phyloP scores from a whole-genome alignment of 169 alveolate species.

The Plasmodium malariae region DNA sequence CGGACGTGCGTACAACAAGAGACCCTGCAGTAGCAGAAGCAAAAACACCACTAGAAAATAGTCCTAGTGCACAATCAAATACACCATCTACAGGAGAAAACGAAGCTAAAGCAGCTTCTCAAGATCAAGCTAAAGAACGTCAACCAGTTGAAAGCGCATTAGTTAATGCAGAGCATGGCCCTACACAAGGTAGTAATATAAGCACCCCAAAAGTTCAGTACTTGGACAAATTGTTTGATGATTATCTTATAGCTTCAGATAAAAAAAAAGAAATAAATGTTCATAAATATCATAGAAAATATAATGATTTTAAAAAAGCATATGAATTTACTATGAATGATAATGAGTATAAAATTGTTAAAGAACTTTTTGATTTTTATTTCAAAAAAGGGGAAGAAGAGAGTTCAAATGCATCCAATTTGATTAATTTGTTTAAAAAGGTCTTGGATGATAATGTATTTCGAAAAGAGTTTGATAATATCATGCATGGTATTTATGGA shows the following conservation, averaged over 20 bases:
- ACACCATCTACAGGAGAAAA: too few species aligned
- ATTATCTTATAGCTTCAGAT: not conserved
- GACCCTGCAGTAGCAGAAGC: too few species aligned
- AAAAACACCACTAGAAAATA: too few species aligned
- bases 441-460: conserved; percentile 5
- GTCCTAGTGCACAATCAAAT: too few species aligned
- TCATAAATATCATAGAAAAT: not conserved
- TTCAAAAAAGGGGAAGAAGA: not conserved
- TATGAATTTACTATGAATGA: conserved; percentile 19
- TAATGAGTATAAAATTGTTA: conserved; percentile 11
- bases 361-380: conserved; percentile 1
- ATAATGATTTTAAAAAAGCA: conserved; percentile 1
- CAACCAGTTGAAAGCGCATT: too few species aligned
- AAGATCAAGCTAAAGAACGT: too few species aligned
- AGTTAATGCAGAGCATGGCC: too few species aligned
- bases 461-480: conserved; percentile 12
- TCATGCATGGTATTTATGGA: conserved; percentile 28
- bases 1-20: too few species aligned
- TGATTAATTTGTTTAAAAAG: not conserved
- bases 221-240: conserved; percentile 25
- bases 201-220: not conserved
- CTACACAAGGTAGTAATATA: too few species aligned
- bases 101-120: too few species aligned
- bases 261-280: not conserved
- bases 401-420: not conserved